Evolutionary conservation across 140 eudicot genomes (phyloP).

Genomic region (Ambrosia hybrid): DNA sequence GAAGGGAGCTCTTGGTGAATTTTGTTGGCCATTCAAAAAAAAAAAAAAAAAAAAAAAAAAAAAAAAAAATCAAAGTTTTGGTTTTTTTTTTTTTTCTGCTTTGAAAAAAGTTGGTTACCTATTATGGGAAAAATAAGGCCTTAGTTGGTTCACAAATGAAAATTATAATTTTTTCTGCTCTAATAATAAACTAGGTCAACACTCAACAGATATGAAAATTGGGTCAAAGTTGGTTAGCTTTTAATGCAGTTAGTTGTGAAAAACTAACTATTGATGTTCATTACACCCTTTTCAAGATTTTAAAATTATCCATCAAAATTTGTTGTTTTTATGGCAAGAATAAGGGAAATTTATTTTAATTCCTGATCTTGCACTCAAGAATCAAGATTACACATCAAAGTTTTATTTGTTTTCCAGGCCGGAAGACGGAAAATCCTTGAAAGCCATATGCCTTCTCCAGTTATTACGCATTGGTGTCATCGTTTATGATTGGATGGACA

Average conservation of each 20-base stretch:
- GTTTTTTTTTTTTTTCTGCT: neutral
- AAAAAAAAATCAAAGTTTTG: too few species aligned
- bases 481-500: slow-evolving; percentile 83
- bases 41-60: too few species aligned
- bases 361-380: neutral
- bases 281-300: slow-evolving; percentile 1
- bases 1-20: too few species aligned
- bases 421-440: slow-evolving; percentile 77
- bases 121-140: neutral
- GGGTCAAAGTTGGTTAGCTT: neutral
- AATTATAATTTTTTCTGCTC: neutral
- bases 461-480: slow-evolving; percentile 77
- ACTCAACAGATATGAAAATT: neutral
- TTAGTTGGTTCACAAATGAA: neutral
- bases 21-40: too few species aligned
- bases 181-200: neutral
- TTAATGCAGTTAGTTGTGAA: neutral
- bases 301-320: neutral
- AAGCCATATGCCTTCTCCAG: slow-evolving; percentile 78
- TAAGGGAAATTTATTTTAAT: neutral
- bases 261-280: neutral
- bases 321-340: neutral
- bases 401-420: slow-evolving; percentile 50
- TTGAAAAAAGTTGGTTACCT: neutral
- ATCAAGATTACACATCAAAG: neutral